Base-by-base conservation (phyloP, 331 rosid genomes). In the Saraca asoca region DNA sequence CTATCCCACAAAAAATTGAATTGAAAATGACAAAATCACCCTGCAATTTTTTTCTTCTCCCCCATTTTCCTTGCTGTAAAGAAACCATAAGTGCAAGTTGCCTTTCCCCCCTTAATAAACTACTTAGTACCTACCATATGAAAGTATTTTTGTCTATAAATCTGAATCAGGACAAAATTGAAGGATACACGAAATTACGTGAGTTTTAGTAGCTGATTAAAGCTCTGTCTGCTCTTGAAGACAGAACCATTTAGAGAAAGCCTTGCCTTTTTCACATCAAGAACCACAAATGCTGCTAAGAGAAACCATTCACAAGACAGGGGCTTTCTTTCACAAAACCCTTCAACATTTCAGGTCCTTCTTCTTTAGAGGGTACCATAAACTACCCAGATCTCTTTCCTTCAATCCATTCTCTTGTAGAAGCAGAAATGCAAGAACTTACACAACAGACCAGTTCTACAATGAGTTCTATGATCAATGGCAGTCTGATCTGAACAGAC, bases 261-360 rank as follows among this genome's bases (percentile, higher is more conserved):
- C 48, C 43, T 81, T 50, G 44, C 38, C 44, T n/a, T 49, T 70
- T 55, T 58, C 73, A 58, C 48, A 60, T 46, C 13, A 24, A 75
- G 67, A 79, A 53, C 54, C 71, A 52, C 82, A 82, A 77, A 93
- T 94, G 98, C 79, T 84, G 76, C 81, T 78, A 49, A 81, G 69
- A 76, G 81, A 84, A 73, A 79, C 82, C 80, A 68, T 87, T 51
- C 71, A 50, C 51, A 85, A 73, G 75, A 78, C 94, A 79, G 85
- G 72, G 63, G 37, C 54, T 68, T 74, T 81, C 64, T 60, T 81
- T 11, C 70, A 66, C 63, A 86, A 73, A 84, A 70, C 76, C 70
- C 77, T 94, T 16, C 62, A 14, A 62, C 76, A 78, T 43, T 78
- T 90, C 74, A 75, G 54, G 83, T 69, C 78, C 60, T 76, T 84